Base-by-base conservation (phyloP, 306 rosid species). In the Lablab purpureus region DNA sequence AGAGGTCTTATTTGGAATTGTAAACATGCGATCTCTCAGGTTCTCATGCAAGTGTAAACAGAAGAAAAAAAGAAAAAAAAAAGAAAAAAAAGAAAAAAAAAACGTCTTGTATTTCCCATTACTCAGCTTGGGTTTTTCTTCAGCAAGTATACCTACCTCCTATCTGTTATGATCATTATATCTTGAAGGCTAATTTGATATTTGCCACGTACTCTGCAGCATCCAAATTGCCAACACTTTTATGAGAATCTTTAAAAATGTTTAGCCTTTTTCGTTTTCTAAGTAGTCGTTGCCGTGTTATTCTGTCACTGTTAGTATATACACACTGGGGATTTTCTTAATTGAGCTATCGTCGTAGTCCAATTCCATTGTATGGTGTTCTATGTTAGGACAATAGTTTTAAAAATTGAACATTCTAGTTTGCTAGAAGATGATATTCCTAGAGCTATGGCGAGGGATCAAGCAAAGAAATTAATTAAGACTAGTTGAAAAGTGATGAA, bases 21-120 rank as follows among this genome's bases (percentile, higher is more conserved):
- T 91, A 84, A 85, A 87, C 96, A 90, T 73, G 23, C 80, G 95
- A 87, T 92, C 96, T 88, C 94, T 90, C 94, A 85, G 89, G 75
- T 72, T 84, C 73, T 75, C 64, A 87, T 87, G 87, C 59, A 85
- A 88, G 78, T 84, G 82, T 80, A 74, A 50, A 84, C 73, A 84
- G 55, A 55, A 49, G 21, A 30, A 56, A 51, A 51, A 52, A 21
- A 67, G 47, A 21, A 67, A 10, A 69, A 30, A 52, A 34, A 75
- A 80, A 77, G 18, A 14, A 32, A 40, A 55, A 50, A 51, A 66
- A 59, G 46, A 52, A 14, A 14, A 66, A 68, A 58, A 81, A 80
- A 15, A 58, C 62, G 68, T 37, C 36, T 47, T 67, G 74, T 72
- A 32, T 81, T 71, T 46, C 74, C 27, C 50, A 41, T 68, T 19